Conservation (phyloP, 805 yeast genomes). For the Danielia reshetovae region DNA sequence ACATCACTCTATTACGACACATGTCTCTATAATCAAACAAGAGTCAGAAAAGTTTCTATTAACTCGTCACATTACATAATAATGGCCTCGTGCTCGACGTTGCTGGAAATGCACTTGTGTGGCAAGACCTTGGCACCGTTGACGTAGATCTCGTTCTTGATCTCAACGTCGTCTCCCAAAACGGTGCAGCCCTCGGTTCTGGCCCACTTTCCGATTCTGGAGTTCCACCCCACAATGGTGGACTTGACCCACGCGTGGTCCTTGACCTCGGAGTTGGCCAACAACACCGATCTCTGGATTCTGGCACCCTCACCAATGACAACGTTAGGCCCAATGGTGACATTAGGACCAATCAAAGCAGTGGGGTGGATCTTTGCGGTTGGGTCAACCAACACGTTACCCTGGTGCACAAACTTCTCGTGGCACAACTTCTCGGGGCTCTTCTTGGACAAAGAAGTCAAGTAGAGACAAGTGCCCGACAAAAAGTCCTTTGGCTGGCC, state of each 20-base stretch:
- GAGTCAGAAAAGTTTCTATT: neutral
- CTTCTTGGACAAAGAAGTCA: constrained; percentile 81
- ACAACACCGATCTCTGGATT: constrained; percentile 90
- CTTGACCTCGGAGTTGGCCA: constrained; percentile 86
- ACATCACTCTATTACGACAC: no score
- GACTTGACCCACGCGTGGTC: constrained; percentile 98
- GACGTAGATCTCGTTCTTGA: constrained; percentile 96
- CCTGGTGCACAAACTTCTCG: constrained; percentile 77
- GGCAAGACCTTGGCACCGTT: constrained; percentile 99
- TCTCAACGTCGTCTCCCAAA: constrained; percentile 97
- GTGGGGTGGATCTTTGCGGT: constrained; percentile 87
- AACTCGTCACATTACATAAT: constrained; percentile 69
- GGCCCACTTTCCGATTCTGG: constrained; percentile 97
- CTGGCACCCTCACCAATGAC: constrained; percentile 98
- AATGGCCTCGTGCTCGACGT: constrained; percentile 96
- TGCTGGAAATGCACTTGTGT: constrained; percentile 92
- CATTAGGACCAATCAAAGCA: constrained; percentile 98
- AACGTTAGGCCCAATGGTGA: constrained; percentile 95
- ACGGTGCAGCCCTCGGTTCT: constrained; percentile 97
- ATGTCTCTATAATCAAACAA: neutral
- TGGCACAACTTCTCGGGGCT: constrained; percentile 62
- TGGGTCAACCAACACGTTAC: constrained; percentile 92
- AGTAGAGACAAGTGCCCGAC: constrained; percentile 90
- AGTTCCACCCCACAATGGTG: constrained; percentile 99
- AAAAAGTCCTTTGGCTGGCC: constrained; percentile 99